These are phyloP conservation scores for Oryza rufipogon DNA, from an alignment of 176 grass and related monocot species.

Conservation along the genomic window DNA sequence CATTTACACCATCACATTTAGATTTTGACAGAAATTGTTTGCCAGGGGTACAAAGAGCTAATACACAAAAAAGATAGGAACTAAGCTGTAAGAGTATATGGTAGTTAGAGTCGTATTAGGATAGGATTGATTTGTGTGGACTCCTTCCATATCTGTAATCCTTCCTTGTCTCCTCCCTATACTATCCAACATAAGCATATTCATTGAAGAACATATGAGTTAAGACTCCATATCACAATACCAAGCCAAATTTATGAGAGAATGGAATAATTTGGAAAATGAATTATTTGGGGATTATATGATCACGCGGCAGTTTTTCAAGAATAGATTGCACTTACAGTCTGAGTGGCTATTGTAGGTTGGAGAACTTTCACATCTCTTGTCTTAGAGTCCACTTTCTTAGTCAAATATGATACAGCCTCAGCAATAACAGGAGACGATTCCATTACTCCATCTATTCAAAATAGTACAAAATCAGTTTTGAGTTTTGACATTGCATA, in stretches of 20 bases:
- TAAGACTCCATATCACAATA: background rate
- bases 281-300: background rate
- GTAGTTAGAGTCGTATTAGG: too few species aligned
- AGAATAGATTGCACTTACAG: constrained; percentile 54
- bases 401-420: constrained; percentile 81
- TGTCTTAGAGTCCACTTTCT: constrained; percentile 83
- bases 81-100: background rate
- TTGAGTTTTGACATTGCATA: constrained; percentile 9
- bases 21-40: too few species aligned
- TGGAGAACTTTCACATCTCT: constrained; percentile 95
- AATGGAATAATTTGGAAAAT: constrained; percentile 14
- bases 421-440: constrained; percentile 73
- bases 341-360: constrained; percentile 95
- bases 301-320: background rate
- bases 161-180: too few species aligned
- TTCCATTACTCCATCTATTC: constrained; percentile 61
- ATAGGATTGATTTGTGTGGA: too few species aligned
- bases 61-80: background rate
- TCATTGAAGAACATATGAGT: background rate
- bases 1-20: too few species aligned
- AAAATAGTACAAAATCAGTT: constrained; percentile 30
- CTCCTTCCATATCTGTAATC: too few species aligned
- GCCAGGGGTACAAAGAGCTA: too few species aligned
- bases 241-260: background rate
- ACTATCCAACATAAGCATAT: background rate